Conservation (phyloP, 495 filamentous ascomycete species). For the Hypoxylon fuscum region DNA sequence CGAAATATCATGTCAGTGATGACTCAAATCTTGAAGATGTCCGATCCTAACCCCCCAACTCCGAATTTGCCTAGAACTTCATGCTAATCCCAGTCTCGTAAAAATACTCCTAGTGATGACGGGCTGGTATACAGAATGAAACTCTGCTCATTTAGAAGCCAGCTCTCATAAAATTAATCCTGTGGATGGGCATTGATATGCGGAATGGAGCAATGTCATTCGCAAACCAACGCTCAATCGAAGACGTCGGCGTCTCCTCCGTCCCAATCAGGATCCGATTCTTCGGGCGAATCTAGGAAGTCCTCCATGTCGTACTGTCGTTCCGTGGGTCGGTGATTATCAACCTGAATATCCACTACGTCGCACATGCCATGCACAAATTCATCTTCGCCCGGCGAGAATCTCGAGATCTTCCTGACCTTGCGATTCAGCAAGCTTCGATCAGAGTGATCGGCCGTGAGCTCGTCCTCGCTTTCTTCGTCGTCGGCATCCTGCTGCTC, state of each 20-base stretch:
- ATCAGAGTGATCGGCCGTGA: slow-evolving; percentile 23
- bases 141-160: neutral
- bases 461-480: slow-evolving; percentile 45
- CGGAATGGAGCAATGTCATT: neutral
- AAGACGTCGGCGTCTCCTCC: slow-evolving; percentile 58
- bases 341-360: slow-evolving; percentile 79
- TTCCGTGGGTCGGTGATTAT: slow-evolving; percentile 82
- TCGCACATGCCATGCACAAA: slow-evolving; percentile 81
- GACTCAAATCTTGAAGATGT: slow-evolving; percentile 21
- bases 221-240: neutral
- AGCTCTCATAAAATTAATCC: neutral
- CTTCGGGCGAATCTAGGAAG: slow-evolving; percentile 78
- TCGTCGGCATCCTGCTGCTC: slow-evolving; percentile 39
- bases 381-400: slow-evolving; percentile 22
- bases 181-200: too few species aligned
- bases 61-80: slow-evolving; percentile 9
- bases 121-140: too few species aligned
- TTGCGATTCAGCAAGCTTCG: slow-evolving; percentile 14
- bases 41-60: neutral
- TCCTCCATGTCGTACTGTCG: slow-evolving; percentile 77
- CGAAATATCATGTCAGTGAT: slow-evolving; percentile 21
- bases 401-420: slow-evolving; percentile 17
- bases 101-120: too few species aligned
- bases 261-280: slow-evolving; percentile 77
- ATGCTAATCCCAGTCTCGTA: slow-evolving; percentile 11